A percentile compares a stretch with the other conserved stretches of the same genome.
Conservation (phyloP, 192 early-diverging fungal species). For the Linnemannia exigua region DNA sequence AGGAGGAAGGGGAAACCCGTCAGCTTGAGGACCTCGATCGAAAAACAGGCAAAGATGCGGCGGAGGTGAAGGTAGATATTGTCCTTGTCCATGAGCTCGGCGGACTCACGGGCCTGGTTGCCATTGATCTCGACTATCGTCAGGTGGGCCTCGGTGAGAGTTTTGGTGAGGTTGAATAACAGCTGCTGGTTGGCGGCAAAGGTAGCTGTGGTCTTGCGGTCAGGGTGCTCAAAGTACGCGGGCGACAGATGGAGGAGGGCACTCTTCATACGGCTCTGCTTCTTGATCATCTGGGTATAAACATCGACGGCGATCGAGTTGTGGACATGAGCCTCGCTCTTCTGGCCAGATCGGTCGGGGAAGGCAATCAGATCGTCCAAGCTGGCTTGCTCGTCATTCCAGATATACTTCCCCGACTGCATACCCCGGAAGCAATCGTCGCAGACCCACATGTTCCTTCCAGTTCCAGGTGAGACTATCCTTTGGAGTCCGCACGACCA, state of each 20-base stretch:
- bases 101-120: slow-evolving; percentile 31
- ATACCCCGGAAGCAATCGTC: slow-evolving; percentile 29
- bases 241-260: slow-evolving; percentile 27
- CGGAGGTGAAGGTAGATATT: slow-evolving; percentile 52
- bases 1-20: slow-evolving; percentile 40
- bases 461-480: slow-evolving; percentile 35
- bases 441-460: slow-evolving; percentile 42
- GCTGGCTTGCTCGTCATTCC: slow-evolving; percentile 44
- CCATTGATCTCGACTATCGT: slow-evolving; percentile 51
- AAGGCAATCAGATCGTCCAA: slow-evolving; percentile 39
- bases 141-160: slow-evolving; percentile 34
- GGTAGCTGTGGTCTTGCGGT: slow-evolving; percentile 17
- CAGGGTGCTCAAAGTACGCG: slow-evolving; percentile 33
- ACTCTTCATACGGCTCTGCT: slow-evolving; percentile 27
- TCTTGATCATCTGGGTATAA: slow-evolving; percentile 30
- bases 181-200: slow-evolving; percentile 39
- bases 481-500: slow-evolving; percentile 42
- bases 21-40: slow-evolving; percentile 39
- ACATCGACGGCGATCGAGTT: slow-evolving; percentile 37
- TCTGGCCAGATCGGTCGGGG: slow-evolving; percentile 36
- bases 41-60: slow-evolving; percentile 40
- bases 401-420: slow-evolving; percentile 20
- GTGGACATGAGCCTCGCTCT: slow-evolving; percentile 37
- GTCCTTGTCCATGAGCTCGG: slow-evolving; percentile 50
- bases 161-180: slow-evolving; percentile 24